phyloP scores from a whole-genome alignment of 139 green algal genomes.

The Picochlorum sp. region DNA sequence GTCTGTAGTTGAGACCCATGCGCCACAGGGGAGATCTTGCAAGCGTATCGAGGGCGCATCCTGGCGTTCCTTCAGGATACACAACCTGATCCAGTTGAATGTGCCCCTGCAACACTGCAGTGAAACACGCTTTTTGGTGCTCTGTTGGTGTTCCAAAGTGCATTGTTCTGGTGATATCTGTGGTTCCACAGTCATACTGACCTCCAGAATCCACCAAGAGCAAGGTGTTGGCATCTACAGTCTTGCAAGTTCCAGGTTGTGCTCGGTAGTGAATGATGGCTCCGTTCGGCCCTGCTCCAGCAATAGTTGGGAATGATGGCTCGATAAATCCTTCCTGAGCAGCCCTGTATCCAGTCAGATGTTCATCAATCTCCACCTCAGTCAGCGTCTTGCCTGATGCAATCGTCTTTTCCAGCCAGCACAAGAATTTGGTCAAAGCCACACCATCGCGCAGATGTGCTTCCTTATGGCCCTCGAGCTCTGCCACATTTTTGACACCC shows the following conservation, averaged over 20 bases:
- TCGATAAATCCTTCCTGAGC: conserved; percentile 80
- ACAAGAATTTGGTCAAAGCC: conserved; percentile 70
- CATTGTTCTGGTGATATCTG: conserved; percentile 94
- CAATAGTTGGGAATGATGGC: conserved; percentile 88
- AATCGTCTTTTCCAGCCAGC: conserved; percentile 70
- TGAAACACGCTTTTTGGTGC: conserved; percentile 76
- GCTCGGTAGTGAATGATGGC: conserved; percentile 97
- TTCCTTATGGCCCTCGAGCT: conserved; percentile 87
- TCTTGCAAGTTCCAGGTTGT: conserved; percentile 29
- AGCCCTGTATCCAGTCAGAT: conserved; percentile 50
- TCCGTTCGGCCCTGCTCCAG: conserved; percentile 71
- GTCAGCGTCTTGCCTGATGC: conserved; percentile 48
- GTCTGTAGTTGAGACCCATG: conserved; percentile 91
- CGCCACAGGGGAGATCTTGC: conserved; percentile 76
- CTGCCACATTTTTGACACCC: conserved; percentile 83
- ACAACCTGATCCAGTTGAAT: conserved; percentile 58
- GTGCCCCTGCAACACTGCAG: conserved; percentile 74
- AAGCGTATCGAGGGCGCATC: conserved; percentile 76
- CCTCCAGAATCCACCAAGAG: conserved; percentile 89
- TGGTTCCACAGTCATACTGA: conserved; percentile 97
- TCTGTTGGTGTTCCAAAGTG: conserved; percentile 76
- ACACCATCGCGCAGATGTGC: conserved; percentile 90
- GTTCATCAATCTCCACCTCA: conserved; percentile 74
- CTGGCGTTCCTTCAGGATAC: conserved; percentile 71
- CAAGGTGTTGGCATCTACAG: conserved; percentile 57